Evolutionary conservation across 257 asterid species (phyloP).

Genomic region (Catharanthus roseus): DNA sequence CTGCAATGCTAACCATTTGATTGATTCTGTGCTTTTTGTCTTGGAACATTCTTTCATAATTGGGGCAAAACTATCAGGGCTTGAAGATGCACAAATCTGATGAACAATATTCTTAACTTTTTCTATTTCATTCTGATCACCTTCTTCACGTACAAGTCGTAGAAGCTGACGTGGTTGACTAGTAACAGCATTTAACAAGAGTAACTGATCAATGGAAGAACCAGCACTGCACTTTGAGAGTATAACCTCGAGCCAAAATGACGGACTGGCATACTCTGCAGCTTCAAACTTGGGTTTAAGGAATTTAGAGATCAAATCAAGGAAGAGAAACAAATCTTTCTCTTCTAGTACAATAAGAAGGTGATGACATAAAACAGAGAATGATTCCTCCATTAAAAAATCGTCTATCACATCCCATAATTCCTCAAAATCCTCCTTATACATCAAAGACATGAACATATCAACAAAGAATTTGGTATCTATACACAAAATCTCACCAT

Average conservation of each 20-base stretch:
- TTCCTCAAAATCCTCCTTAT: constrained; percentile 60
- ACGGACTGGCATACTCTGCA: constrained; percentile 26
- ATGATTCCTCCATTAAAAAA: constrained; percentile 66
- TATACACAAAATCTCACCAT: constrained; percentile 62
- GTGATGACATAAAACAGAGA: constrained; percentile 75
- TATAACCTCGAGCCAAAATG: constrained; percentile 63
- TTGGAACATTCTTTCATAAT: constrained; percentile 38
- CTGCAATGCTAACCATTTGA: constrained; percentile 59
- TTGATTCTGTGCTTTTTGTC: constrained; percentile 35
- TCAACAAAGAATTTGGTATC: constrained; percentile 60
- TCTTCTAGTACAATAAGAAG: constrained; percentile 79
- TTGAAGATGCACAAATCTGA: constrained; percentile 46
- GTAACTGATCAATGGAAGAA: constrained; percentile 51
- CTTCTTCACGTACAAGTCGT: constrained; percentile 76
- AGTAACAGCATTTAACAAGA: constrained; percentile 69
- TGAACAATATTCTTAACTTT: constrained; percentile 43
- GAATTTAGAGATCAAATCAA: constrained; percentile 56
- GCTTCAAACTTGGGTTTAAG: constrained; percentile 44
- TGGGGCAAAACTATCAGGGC: constrained; percentile 36
- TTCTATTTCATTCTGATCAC: constrained; percentile 47
- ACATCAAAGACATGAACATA: constrained; percentile 71
- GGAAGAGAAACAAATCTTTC: constrained; percentile 55
- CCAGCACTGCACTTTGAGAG: constrained; percentile 49
- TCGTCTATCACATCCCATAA: constrained; percentile 75
- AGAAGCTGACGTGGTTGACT: constrained; percentile 76